phyloP scores from a whole-genome alignment of 257 asterid genomes.

The Solanum chiquidenum region DNA sequence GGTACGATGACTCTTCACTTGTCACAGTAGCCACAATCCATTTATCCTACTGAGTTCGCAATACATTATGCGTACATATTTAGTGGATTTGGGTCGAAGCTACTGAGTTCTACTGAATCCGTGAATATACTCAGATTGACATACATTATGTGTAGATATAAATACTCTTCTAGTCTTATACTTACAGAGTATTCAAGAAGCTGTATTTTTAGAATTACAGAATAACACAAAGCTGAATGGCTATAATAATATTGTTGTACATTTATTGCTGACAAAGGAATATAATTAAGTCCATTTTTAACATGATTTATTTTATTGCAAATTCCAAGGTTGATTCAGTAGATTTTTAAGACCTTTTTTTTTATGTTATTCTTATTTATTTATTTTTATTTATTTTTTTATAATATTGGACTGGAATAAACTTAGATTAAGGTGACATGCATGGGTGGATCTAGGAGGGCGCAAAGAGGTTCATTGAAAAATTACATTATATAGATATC shows the following conservation, averaged over 20 bases:
- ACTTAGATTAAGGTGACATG: background rate
- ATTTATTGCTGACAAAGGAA: background rate
- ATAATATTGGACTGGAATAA: background rate
- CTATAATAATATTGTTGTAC: background rate
- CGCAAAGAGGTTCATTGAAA: background rate
- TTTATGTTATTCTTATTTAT: background rate
- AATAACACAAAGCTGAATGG: background rate
- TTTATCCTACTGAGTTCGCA: background rate
- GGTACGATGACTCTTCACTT: background rate
- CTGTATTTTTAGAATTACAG: background rate
- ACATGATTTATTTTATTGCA: background rate
- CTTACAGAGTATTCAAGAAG: background rate
- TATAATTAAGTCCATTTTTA: background rate
- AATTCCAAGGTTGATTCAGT: background rate
- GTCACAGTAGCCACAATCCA: background rate
- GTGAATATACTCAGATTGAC: background rate
- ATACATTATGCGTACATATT: background rate
- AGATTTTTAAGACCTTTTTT: background rate
- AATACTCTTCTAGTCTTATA: background rate
- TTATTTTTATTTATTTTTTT: background rate
- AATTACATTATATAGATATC: background rate
- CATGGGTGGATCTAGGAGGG: background rate
- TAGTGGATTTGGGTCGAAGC: background rate
- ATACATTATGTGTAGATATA: conserved; percentile 2
- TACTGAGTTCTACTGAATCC: background rate